Evolutionary conservation across 805 yeast species (phyloP).

Genomic region (Phaffomyces antillensis): DNA sequence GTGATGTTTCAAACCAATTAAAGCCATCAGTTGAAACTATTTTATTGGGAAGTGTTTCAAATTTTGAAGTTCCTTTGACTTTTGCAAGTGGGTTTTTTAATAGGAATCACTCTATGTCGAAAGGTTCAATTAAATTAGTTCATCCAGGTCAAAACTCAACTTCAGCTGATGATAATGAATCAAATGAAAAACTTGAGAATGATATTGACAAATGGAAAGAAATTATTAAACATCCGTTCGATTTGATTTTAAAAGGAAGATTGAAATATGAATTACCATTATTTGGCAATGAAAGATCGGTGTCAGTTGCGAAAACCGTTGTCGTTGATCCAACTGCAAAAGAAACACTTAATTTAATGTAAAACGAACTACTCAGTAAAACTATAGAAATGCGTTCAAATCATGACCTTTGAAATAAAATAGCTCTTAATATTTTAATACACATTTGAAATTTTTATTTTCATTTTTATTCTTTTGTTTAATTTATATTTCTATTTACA

Average conservation of each 20-base stretch:
- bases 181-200: slow-evolving; percentile 23
- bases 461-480: too few species aligned
- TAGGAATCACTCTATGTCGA: slow-evolving; percentile 48
- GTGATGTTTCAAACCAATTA: slow-evolving; percentile 2
- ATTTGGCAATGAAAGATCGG: slow-evolving; percentile 42
- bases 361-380: background rate
- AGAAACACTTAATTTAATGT: background rate
- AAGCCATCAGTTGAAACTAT: slow-evolving; percentile 43
- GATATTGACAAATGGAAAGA: slow-evolving; percentile 59
- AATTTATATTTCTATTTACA: background rate
- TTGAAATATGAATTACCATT: slow-evolving; percentile 73
- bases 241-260: slow-evolving; percentile 75
- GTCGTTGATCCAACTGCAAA: slow-evolving; percentile 44
- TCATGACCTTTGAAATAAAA: too few species aligned
- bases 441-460: too few species aligned
- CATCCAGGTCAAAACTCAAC: slow-evolving; percentile 54
- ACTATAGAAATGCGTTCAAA: too few species aligned
- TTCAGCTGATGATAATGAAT: slow-evolving; percentile 14
- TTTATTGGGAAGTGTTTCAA: slow-evolving; percentile 59
- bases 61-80: slow-evolving; percentile 63
- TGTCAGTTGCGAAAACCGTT: slow-evolving; percentile 53
- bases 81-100: slow-evolving; percentile 77
- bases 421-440: too few species aligned
- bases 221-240: slow-evolving; percentile 75
- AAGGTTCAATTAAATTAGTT: slow-evolving; percentile 62